phyloP scores from a whole-genome alignment of 2,329 filamentous ascomycete genomes.

The Trichoderma aggressivum region DNA sequence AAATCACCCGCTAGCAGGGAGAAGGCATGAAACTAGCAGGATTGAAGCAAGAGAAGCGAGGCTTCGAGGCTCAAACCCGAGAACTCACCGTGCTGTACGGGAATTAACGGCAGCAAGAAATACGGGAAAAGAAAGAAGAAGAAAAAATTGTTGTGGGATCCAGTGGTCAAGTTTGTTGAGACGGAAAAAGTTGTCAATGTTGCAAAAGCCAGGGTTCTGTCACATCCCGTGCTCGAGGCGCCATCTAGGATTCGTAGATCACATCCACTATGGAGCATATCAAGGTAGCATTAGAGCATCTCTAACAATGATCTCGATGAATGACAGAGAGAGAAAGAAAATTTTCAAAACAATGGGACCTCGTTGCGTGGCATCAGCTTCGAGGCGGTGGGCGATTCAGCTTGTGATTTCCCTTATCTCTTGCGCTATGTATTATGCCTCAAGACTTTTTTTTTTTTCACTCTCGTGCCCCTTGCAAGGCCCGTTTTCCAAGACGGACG shows the following conservation, averaged over 20 bases:
- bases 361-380: neutral
- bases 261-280: slow-evolving; percentile 5
- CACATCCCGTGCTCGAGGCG: slow-evolving; percentile 10
- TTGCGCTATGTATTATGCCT: neutral
- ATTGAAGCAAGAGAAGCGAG: neutral
- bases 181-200: neutral
- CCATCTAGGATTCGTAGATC: slow-evolving; percentile 15
- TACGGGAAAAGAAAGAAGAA: neutral
- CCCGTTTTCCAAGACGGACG: neutral
- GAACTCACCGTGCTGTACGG: neutral
- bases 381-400: neutral
- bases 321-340: neutral
- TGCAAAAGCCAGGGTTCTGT: neutral
- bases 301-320: neutral
- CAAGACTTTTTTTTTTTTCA: neutral
- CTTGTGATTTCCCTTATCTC: neutral
- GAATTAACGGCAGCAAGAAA: neutral
- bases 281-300: neutral
- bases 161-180: neutral
- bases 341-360: neutral
- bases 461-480: slow-evolving; percentile 1
- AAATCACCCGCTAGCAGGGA: neutral
- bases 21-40: neutral
- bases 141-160: neutral
- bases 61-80: neutral